phyloP scores from a whole-genome alignment of 805 yeast genomes.

The Saccharomycopsis lassenensis region DNA sequence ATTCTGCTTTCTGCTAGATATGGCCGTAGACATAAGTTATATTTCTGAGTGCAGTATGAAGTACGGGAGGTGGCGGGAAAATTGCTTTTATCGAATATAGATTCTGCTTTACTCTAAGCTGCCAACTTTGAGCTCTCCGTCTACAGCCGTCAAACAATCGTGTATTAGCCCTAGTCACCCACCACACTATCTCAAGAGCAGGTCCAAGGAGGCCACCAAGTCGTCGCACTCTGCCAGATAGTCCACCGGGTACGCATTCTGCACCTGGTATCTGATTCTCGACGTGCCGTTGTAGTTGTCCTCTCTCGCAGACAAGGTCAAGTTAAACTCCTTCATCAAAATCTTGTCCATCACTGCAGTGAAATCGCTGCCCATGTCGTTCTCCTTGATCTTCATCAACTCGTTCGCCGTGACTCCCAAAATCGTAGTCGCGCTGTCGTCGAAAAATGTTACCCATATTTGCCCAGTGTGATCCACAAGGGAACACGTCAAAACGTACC shows the following conservation, averaged over 20 bases:
- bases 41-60: too few relatives aligned
- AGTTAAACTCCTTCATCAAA: conserved; percentile 58
- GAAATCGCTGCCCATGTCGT: conserved; percentile 29
- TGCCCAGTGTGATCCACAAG: conserved; percentile 77
- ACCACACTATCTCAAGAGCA: conserved; percentile 20
- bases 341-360: conserved; percentile 34
- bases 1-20: conserved; percentile 49
- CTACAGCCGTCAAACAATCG: too few relatives aligned
- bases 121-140: too few relatives aligned
- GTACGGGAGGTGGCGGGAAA: too few relatives aligned
- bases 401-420: conserved; percentile 60
- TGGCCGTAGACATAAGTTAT: conserved; percentile 29
- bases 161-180: too few relatives aligned
- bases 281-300: conserved; percentile 75
- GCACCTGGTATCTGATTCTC: conserved; percentile 65
- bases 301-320: conserved; percentile 72
- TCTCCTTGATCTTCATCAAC: conserved; percentile 36
- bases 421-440: conserved; percentile 65
- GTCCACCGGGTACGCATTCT: conserved; percentile 41
- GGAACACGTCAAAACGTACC: conserved; percentile 69
- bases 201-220: conserved; percentile 37
- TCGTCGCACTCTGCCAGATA: conserved; percentile 49
- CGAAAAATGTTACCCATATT: conserved; percentile 79
- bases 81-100: too few relatives aligned
- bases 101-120: too few relatives aligned